phyloP scores from a whole-genome alignment of 129 eudicot species.

The Centrapalus pauciflorus region DNA sequence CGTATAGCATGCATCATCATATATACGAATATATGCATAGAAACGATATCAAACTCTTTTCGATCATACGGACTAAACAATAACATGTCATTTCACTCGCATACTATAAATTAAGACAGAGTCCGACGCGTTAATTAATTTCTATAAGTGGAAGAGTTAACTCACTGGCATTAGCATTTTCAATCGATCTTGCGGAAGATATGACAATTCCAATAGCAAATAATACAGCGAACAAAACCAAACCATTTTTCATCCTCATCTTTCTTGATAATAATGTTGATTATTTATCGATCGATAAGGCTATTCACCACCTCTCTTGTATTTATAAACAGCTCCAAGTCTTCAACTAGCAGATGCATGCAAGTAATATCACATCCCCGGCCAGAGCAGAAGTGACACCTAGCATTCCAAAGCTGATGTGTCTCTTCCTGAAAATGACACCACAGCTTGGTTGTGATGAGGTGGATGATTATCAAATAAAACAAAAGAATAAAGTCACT shows the following conservation, averaged over 20 bases:
- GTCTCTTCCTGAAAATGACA: constrained; percentile 12
- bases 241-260: constrained; percentile 27
- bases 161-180: constrained; percentile 23
- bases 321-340: constrained; percentile 8
- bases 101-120: too few species aligned
- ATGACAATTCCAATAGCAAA: constrained; percentile 23
- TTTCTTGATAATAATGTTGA: not conserved
- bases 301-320: not conserved
- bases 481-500: too few species aligned
- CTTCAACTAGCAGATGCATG: not conserved
- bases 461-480: constrained; percentile 19
- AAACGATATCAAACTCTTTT: too few species aligned
- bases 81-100: too few species aligned
- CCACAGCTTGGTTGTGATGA: constrained; percentile 20
- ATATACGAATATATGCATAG: too few species aligned
- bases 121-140: too few species aligned
- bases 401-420: constrained; percentile 27
- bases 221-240: constrained; percentile 25
- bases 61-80: too few species aligned
- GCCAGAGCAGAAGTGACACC: constrained; percentile 29
- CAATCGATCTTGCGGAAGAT: constrained; percentile 29
- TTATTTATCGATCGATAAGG: not conserved
- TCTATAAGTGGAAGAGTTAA: not conserved
- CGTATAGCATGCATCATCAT: too few species aligned
- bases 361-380: not conserved